Evolutionary conservation across 179 eudicot species (phyloP).

Genomic region (Camellia oleifera): DNA sequence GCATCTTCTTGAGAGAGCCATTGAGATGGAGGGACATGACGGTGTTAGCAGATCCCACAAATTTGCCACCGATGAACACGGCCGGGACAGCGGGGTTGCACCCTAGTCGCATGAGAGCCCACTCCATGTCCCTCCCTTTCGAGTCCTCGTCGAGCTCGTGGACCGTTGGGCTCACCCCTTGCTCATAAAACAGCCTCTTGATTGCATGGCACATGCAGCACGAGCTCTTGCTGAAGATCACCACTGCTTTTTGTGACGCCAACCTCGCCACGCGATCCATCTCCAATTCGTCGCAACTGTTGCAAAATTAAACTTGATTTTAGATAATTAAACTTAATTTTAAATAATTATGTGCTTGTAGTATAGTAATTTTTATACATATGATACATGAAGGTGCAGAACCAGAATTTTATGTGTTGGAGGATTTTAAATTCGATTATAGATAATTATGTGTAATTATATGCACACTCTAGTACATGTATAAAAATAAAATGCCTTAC

Average conservation of each 20-base stretch:
- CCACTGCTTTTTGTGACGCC: slow-evolving; percentile 17
- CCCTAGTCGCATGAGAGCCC: slow-evolving; percentile 11
- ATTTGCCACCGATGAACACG: slow-evolving; percentile 26
- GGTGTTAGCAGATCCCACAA: slow-evolving; percentile 20
- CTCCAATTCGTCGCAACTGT: not conserved
- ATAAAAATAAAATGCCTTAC: too few species aligned
- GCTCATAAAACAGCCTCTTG: slow-evolving; percentile 19
- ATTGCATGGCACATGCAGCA: slow-evolving; percentile 28
- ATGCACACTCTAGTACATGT: too few species aligned
- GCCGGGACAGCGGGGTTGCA: slow-evolving; percentile 25
- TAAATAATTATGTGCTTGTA: too few species aligned
- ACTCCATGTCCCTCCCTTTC: slow-evolving; percentile 23
- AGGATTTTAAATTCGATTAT: too few species aligned
- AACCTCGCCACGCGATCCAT: slow-evolving; percentile 7
- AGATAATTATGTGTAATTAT: too few species aligned
- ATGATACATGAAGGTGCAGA: too few species aligned
- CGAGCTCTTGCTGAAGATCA: slow-evolving; percentile 29
- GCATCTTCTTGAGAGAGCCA: slow-evolving; percentile 17
- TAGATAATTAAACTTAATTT: too few species aligned
- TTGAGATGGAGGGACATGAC: slow-evolving; percentile 22
- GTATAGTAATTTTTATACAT: too few species aligned
- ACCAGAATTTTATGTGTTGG: too few species aligned
- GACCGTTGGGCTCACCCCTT: slow-evolving; percentile 18
- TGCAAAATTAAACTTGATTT: too few species aligned
- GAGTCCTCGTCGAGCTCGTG: slow-evolving; percentile 27